Base-by-base conservation (phyloP, 768 basidiomycete species). In the Kwoniella heveanensis region DNA sequence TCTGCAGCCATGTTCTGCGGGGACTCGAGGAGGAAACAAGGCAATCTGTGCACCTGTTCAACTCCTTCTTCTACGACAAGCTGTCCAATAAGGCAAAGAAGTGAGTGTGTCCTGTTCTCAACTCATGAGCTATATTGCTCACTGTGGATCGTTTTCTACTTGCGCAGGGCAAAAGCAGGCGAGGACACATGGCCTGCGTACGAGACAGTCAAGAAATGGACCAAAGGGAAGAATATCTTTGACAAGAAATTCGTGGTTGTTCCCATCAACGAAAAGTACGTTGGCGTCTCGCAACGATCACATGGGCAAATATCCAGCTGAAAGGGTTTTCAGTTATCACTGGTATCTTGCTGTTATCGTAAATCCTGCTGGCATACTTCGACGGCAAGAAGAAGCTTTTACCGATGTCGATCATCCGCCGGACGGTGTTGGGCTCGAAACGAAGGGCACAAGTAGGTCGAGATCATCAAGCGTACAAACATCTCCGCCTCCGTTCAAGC, bases 11-110 rank as follows among this genome's bases (percentile, higher is more conserved):
- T 53, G 62, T 63, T 13, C 21, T 68, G 30, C 22, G 21, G 9
- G 13, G 51, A n/a, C n/a, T 57, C 25, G 76, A 88, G 65, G 87
- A 88, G 1, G 83, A 83, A 17, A 80, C 90, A 3, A 90, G 87
- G 1, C 84, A 87, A 2, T 85, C 90, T 69, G 83, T 94, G 0
- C 88, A 97, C 72, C 85, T 98, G 3, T 98, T 98, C 83, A 98
- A 88, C 78, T 94, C 94, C 0, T 99, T 97, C 81, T 98, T 99
- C 80, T 98, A 94, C 83, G 91, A 94, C 83, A 95, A 96, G 79
- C 81, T 99, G 26, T 88, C 88, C 62, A 84, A 85, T 57, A 89
- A 86, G 76, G 37, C 65, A 7, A 52, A 65, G 50, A 70, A 61
- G 70, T 64, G 24, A 64, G 69, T 66, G 2, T 15, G 3, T 22